Percentiles rank a stretch among this genome's conserved stretches.
These are phyloP conservation scores for Diaporthe ampelina DNA, from an alignment of 2,329 filamentous ascomycete genomes.

Conservation along the genomic window DNA sequence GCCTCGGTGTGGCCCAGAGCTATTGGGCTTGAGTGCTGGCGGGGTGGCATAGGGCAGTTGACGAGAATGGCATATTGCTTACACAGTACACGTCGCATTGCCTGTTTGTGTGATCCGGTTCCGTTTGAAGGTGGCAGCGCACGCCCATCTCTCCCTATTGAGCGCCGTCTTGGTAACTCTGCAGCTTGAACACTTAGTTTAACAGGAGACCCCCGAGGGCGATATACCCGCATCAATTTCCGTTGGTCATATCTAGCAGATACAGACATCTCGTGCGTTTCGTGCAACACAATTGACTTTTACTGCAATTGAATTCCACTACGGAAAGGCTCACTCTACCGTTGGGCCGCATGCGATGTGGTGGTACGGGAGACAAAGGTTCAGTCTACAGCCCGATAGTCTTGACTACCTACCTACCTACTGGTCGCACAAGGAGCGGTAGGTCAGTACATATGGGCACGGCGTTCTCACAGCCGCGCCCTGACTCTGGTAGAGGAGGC, in stretches of 20 bases:
- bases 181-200: not conserved
- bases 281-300: not conserved
- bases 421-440: not conserved
- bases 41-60: not conserved
- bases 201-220: not conserved
- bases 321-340: not conserved
- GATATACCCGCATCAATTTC: not conserved
- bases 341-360: not conserved
- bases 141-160: not conserved
- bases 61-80: not conserved
- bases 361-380: not conserved
- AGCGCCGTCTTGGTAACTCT: not conserved
- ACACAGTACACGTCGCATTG: not conserved
- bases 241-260: not conserved
- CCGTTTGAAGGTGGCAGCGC: not conserved
- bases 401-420: not conserved
- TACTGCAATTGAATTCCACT: not conserved
- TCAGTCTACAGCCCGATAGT: not conserved
- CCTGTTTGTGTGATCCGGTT: not conserved
- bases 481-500: not conserved
- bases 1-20: constrained; percentile 1
- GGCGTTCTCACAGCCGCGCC: not conserved
- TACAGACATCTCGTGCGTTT: not conserved
- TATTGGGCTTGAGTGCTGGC: not conserved
- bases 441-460: not conserved